These are phyloP conservation scores for Chaetothyriales sp. DNA, from an alignment of 2,329 filamentous ascomycete species.

Conservation along the genomic window DNA sequence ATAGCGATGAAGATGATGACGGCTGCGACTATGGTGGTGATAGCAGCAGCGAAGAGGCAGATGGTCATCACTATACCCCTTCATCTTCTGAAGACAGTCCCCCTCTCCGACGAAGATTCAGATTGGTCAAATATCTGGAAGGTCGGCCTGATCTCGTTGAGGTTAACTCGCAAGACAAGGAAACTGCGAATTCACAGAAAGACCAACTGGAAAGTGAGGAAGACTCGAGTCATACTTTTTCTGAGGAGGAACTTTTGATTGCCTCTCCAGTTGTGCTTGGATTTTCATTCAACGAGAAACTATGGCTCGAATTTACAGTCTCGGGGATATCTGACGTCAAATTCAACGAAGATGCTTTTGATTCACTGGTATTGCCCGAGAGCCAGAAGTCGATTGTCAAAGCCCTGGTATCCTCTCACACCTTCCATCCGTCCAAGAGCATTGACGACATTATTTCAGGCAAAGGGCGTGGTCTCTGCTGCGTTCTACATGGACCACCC, in stretches of 20 bases:
- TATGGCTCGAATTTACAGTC: conserved; percentile 79
- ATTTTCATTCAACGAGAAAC: conserved; percentile 74
- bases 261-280: conserved; percentile 73
- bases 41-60: conserved; percentile 21
- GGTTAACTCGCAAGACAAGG: conserved; percentile 41
- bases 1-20: conserved; percentile 15
- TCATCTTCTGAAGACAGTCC: conserved; percentile 18
- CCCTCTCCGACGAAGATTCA: conserved; percentile 35
- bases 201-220: conserved; percentile 41
- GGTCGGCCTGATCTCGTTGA: conserved; percentile 37
- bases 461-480: conserved; percentile 73
- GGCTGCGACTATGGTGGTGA: conserved; percentile 22
- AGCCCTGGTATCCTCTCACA: conserved; percentile 70
- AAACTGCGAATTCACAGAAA: conserved; percentile 35
- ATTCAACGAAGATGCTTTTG: conserved; percentile 73
- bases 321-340: conserved; percentile 64
- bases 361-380: conserved; percentile 56
- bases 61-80: conserved; percentile 20
- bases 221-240: conserved; percentile 41
- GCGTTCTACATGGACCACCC: conserved; percentile 68
- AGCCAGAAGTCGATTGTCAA: conserved; percentile 56
- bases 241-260: conserved; percentile 69
- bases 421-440: conserved; percentile 63
- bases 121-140: conserved; percentile 39
- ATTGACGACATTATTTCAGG: conserved; percentile 73